These are phyloP conservation scores for Didymella segeticola DNA, from an alignment of 2,329 filamentous ascomycete species.

Conservation along the genomic window DNA sequence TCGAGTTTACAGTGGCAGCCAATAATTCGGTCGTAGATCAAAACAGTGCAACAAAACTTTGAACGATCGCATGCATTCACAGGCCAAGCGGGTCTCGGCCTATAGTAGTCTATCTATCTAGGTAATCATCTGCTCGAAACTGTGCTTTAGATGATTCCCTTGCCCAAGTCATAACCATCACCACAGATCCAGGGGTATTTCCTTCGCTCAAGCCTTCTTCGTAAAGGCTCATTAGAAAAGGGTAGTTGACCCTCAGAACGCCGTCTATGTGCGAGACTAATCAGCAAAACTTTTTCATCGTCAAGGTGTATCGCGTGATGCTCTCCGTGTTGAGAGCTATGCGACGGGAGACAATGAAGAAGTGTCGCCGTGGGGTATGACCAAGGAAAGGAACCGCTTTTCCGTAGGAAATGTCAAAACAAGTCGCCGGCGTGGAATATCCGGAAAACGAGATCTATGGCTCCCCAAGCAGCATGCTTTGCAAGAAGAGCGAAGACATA, in stretches of 20 bases:
- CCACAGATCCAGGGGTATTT: slow-evolving; percentile 43
- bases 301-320: slow-evolving; percentile 36
- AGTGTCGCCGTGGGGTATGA: slow-evolving; percentile 39
- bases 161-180: slow-evolving; percentile 44
- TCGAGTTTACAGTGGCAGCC: too few relatives aligned
- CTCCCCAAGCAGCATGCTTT: slow-evolving; percentile 51
- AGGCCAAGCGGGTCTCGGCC: slow-evolving; percentile 28
- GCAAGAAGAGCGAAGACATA: slow-evolving; percentile 47
- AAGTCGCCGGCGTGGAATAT: slow-evolving; percentile 46
- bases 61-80: slow-evolving; percentile 38
- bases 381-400: slow-evolving; percentile 52
- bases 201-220: slow-evolving; percentile 40
- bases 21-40: too few relatives aligned
- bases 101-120: slow-evolving; percentile 47
- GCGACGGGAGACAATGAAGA: slow-evolving; percentile 41
- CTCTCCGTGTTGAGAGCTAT: slow-evolving; percentile 34
- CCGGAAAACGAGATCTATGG: slow-evolving; percentile 51
- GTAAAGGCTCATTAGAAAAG: slow-evolving; percentile 38
- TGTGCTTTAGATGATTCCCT: slow-evolving; percentile 48
- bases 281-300: slow-evolving; percentile 42
- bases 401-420: slow-evolving; percentile 41
- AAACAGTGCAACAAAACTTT: background rate
- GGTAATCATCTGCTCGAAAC: slow-evolving; percentile 42
- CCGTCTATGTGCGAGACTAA: slow-evolving; percentile 49
- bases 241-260: slow-evolving; percentile 44